A percentile compares a stretch with the other conserved stretches of the same genome.
Conservation (phyloP, 1,284 basidiomycete genomes). For the Malassezia yamatoensis region DNA sequence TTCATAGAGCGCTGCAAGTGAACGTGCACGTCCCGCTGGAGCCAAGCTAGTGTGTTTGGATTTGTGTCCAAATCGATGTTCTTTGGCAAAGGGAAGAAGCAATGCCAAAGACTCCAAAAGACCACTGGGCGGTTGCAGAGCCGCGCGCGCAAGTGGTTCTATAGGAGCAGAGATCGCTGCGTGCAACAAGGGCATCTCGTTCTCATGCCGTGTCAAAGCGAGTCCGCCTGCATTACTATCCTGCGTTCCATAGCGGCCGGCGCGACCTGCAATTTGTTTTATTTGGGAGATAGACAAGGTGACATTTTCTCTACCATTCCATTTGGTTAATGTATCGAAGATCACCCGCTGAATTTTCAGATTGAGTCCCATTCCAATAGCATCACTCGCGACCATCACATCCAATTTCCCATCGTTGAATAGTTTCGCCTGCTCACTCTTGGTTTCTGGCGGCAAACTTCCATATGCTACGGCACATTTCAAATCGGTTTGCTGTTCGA, state of each 20-base stretch:
- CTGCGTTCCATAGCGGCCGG: slow-evolving; percentile 72
- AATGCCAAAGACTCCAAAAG: slow-evolving; percentile 47
- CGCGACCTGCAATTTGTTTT: slow-evolving; percentile 93
- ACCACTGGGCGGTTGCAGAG: slow-evolving; percentile 47
- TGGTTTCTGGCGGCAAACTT: slow-evolving; percentile 73
- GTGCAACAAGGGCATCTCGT: slow-evolving; percentile 60
- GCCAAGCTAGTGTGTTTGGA: not conserved
- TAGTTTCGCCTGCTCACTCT: slow-evolving; percentile 74
- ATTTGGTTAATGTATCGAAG: slow-evolving; percentile 68
- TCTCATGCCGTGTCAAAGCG: slow-evolving; percentile 59
- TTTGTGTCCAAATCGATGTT: slow-evolving; percentile 25
- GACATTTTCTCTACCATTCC: slow-evolving; percentile 55
- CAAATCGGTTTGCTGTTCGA: slow-evolving; percentile 64
- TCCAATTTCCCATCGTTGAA: slow-evolving; percentile 80
- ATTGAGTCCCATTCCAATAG: slow-evolving; percentile 92
- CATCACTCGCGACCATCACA: slow-evolving; percentile 80
- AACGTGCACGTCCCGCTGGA: slow-evolving; percentile 37
- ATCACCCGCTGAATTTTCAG: slow-evolving; percentile 84
- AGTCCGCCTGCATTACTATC: slow-evolving; percentile 25
- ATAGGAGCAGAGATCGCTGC: slow-evolving; percentile 51
- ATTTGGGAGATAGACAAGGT: slow-evolving; percentile 66
- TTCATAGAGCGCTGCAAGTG: slow-evolving; percentile 50
- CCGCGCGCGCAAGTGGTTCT: slow-evolving; percentile 50
- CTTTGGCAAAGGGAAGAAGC: slow-evolving; percentile 46
- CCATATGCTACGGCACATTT: slow-evolving; percentile 83